These are phyloP conservation scores for Backusella westeae DNA, from an alignment of 192 early-diverging fungal species.

Conservation along the genomic window DNA sequence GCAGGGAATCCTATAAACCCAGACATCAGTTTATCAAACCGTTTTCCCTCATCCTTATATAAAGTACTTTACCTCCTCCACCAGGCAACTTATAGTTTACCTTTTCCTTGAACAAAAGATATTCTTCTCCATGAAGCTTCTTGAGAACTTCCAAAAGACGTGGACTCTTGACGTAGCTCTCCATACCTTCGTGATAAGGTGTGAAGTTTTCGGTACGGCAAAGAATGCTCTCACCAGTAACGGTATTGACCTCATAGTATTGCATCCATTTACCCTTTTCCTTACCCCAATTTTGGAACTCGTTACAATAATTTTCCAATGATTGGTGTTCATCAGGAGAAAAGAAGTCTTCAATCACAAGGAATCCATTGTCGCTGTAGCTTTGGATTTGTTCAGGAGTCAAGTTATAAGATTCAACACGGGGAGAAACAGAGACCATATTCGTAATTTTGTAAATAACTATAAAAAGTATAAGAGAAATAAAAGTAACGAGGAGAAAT, in stretches of 20 bases:
- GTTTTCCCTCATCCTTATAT: not conserved
- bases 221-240: conserved; percentile 43
- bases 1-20: conserved; percentile 43
- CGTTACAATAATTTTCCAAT: conserved; percentile 43
- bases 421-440: conserved; percentile 20
- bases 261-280: conserved; percentile 62
- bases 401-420: conserved; percentile 35
- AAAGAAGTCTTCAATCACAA: conserved; percentile 56
- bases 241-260: conserved; percentile 57
- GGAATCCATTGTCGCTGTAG: conserved; percentile 50
- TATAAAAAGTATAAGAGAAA: not conserved
- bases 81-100: conserved; percentile 61
- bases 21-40: not conserved
- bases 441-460: not conserved
- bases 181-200: conserved; percentile 48
- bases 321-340: conserved; percentile 43
- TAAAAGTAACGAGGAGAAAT: not conserved
- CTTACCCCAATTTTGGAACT: conserved; percentile 51
- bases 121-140: conserved; percentile 51
- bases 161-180: conserved; percentile 43
- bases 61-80: conserved; percentile 38
- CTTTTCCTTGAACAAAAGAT: conserved; percentile 64
- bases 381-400: conserved; percentile 45
- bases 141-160: conserved; percentile 46
- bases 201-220: conserved; percentile 66